phyloP scores from a whole-genome alignment of 345 rosid species.

The Bruguiera gymnorhiza region DNA sequence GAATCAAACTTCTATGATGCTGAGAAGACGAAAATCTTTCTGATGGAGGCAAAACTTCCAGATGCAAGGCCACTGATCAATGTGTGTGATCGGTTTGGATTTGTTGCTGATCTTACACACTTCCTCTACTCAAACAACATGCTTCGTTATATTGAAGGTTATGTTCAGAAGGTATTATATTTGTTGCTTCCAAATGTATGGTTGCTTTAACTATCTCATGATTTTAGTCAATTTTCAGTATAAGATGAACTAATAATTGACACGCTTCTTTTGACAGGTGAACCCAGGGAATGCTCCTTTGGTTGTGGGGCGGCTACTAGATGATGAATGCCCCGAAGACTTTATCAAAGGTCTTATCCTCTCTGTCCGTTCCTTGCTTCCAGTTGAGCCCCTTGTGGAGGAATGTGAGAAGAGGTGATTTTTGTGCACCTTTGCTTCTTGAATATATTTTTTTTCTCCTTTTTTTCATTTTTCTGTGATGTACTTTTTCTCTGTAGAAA shows the following conservation, averaged over 20 bases:
- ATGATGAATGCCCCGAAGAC: conserved; percentile 98
- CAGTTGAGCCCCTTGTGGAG: conserved; percentile 82
- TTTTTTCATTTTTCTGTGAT: conserved; percentile 1
- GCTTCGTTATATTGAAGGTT: conserved; percentile 99
- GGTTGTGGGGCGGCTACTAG: conserved; percentile 86
- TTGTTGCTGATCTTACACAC: conserved; percentile 94
- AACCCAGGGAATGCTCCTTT: conserved; percentile 97
- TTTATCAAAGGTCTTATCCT: conserved; percentile 97
- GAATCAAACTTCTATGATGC: conserved; percentile 95
- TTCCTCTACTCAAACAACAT: conserved; percentile 84
- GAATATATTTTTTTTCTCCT: background rate
- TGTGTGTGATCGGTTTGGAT: conserved; percentile 98
- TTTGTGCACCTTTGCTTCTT: too few species aligned
- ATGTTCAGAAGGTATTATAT: conserved; percentile 86
- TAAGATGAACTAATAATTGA: too few species aligned
- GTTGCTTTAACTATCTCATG: conserved; percentile 33
- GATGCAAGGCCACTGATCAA: conserved; percentile 95
- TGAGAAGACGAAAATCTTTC: conserved; percentile 92
- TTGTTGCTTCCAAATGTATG: background rate
- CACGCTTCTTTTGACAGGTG: conserved; percentile 47
- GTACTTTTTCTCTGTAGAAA: conserved; percentile 47
- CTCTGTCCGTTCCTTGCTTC: conserved; percentile 77
- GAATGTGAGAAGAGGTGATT: conserved; percentile 83
- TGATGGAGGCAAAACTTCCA: conserved; percentile 99
- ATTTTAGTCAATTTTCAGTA: too few species aligned